Conservation (phyloP, 2,329 filamentous ascomycete genomes). For the Fusarium temperatum region DNA sequence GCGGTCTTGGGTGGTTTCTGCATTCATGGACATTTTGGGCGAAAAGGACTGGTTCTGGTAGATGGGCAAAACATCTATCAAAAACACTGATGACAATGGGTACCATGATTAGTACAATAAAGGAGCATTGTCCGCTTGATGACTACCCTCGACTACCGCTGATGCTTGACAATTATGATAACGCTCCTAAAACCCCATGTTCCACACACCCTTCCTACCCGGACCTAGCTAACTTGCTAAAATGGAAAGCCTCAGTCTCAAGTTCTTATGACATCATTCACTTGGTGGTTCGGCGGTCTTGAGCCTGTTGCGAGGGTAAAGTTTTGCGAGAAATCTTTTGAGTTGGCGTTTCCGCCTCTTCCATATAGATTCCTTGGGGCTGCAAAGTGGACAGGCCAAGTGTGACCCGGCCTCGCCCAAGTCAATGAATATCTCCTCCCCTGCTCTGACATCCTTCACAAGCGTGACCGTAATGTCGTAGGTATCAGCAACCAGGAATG, state of each 20-base stretch:
- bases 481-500: slow-evolving; percentile 8
- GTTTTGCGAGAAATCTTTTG: background rate
- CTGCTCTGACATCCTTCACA: slow-evolving; percentile 28
- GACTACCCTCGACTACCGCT: slow-evolving; percentile 38
- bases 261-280: background rate
- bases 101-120: slow-evolving; percentile 57
- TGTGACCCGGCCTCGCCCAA: slow-evolving; percentile 44
- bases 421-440: slow-evolving; percentile 50
- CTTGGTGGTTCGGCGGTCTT: background rate
- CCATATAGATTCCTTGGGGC: background rate
- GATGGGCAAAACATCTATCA: slow-evolving; percentile 55
- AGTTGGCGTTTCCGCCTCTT: background rate
- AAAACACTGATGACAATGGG: slow-evolving; percentile 56
- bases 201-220: background rate
- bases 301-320: background rate
- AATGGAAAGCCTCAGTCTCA: background rate
- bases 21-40: slow-evolving; percentile 66
- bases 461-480: slow-evolving; percentile 33
- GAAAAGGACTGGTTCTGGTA: slow-evolving; percentile 67
- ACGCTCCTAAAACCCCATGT: background rate
- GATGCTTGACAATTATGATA: slow-evolving; percentile 12
- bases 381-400: slow-evolving; percentile 42
- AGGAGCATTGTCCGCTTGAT: slow-evolving; percentile 51
- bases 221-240: background rate
- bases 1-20: slow-evolving; percentile 62